Conservation (phyloP, 2,329 filamentous ascomycete genomes). For the Ascosphaera apis region DNA sequence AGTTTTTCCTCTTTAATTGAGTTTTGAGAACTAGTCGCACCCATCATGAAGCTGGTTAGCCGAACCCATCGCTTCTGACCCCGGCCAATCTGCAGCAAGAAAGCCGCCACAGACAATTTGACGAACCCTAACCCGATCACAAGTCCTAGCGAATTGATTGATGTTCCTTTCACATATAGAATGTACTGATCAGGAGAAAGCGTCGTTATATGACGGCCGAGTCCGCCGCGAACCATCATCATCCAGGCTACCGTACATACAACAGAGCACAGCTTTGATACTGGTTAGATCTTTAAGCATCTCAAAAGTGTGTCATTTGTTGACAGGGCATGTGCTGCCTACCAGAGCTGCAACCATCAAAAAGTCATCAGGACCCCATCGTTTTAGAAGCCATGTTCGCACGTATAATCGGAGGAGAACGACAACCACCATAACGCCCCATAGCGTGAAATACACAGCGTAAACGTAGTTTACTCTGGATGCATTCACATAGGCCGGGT, state of each 20-base stretch:
- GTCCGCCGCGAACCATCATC: slow-evolving; percentile 1
- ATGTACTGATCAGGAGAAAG: not conserved
- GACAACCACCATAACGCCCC: not conserved
- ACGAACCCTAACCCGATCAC: slow-evolving; percentile 1
- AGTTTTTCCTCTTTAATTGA: not conserved
- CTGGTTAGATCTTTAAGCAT: not conserved
- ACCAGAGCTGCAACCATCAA: not conserved
- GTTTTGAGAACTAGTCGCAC: not conserved
- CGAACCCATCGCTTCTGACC: not conserved
- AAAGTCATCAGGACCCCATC: not conserved
- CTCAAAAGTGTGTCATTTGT: not conserved
- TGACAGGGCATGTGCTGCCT: not conserved
- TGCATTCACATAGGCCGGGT: not conserved
- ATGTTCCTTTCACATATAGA: not conserved
- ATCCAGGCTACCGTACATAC: not conserved
- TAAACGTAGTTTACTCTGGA: not conserved
- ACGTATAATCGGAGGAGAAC: not conserved
- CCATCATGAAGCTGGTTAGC: slow-evolving; percentile 1
- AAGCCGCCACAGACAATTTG: not conserved
- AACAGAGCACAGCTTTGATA: not conserved
- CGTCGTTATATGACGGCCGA: not conserved
- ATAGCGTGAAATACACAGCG: not conserved
- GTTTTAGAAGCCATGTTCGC: not conserved
- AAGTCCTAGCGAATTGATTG: not conserved
- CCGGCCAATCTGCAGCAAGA: not conserved